Base-by-base conservation (phyloP, 768 basidiomycete species). In the Suillus hirtellus region DNA sequence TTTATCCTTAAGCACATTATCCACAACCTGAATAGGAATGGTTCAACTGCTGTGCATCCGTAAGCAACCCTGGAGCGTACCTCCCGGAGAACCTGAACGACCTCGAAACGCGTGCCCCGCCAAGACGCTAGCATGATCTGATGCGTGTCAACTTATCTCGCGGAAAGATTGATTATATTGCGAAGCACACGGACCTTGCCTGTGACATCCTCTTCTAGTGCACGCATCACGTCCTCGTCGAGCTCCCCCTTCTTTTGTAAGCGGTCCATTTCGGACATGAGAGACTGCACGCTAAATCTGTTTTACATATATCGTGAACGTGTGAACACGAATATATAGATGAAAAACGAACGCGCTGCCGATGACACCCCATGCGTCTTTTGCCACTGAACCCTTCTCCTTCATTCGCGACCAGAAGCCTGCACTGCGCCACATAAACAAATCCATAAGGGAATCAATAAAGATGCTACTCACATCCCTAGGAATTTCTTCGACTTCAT, bases 321-420 rank as follows among this genome's bases (percentile, higher is more conserved):
- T 40, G 21, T 31, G 15, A 40, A 60, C 27, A 65, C 40, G 55
- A 42, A 46, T 15, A 55, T 61, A 59, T 21, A 60, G 61, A 59
- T 63, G 46, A 63, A 47, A 64, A 37, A 81, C 93, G 78, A 77
- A 95, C 89, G 96, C 96, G 81, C 93, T 95, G 42, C 94, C 93
- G 64, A 99, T 90, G 64, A 99, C 90, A 17, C 95, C 95, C 91
- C 94, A 99, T 0, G 95, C 92, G 68, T 99, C 97, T 76, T 99
- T 99, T 34, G 95, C 90, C 60, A 96, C 81, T 0, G 92, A 76
- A 6, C 94, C 95, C 75, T 95, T 96, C 77, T 99, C 97, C 77
- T 96, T 99, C 70, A 99, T 75, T 40, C 91, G 86, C 38, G 95
- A 92, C 79, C 93, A 95, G 80, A 97, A 96, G 19, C 95, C 96